Evolutionary conservation across 495 filamentous ascomycete genomes (phyloP).

Genomic region (Xylaria telfairii): DNA sequence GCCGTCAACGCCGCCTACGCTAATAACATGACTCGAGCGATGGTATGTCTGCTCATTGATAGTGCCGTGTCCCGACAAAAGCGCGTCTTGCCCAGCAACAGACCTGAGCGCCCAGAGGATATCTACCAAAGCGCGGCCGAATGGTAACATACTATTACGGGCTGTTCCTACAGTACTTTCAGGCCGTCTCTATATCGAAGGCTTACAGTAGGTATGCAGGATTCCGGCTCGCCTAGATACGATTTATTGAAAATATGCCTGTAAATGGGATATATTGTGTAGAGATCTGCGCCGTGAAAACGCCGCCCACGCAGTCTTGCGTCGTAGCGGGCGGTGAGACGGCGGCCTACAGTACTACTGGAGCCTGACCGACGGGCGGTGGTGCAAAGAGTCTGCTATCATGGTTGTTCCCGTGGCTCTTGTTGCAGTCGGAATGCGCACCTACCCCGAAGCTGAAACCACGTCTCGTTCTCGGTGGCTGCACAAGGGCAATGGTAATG

Average conservation of each 20-base stretch:
- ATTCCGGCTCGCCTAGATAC: conserved; percentile 14
- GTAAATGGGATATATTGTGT: not conserved
- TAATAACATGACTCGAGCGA: conserved; percentile 4
- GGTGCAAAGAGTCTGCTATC: not conserved
- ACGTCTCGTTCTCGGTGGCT: conserved; percentile 13
- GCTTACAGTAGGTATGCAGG: not conserved
- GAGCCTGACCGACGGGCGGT: not conserved
- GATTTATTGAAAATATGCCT: conserved; percentile 2
- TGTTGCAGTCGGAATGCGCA: conserved; percentile 16
- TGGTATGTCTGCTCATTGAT: not conserved
- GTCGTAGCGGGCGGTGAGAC: conserved; percentile 11
- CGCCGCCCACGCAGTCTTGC: not conserved
- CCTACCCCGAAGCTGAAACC: conserved; percentile 22
- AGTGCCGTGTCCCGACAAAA: not conserved
- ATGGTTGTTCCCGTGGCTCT: not conserved
- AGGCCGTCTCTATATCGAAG: not conserved
- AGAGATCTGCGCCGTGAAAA: not conserved
- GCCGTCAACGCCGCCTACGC: not conserved
- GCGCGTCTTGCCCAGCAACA: not conserved
- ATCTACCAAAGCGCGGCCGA: not conserved
- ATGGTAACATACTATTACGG: not conserved
- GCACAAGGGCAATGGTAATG: not conserved
- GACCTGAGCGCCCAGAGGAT: not conserved
- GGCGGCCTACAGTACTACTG: not conserved
- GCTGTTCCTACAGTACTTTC: not conserved